Conservation (phyloP, 768 basidiomycete species). For the Favolaschia claudopus region DNA sequence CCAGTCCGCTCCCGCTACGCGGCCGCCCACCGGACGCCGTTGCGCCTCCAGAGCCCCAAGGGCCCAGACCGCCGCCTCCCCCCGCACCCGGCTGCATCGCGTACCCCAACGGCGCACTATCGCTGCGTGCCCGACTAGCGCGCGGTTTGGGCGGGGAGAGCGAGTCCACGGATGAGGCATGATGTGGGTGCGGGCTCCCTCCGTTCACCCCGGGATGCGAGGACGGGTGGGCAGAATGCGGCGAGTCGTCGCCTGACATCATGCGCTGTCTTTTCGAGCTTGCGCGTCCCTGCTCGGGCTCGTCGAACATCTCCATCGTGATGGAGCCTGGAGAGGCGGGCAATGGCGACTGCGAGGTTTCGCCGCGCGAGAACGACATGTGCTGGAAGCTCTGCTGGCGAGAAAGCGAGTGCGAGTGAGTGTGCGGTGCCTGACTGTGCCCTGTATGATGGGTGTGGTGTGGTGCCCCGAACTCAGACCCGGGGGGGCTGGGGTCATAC, state of each 20-base stretch:
- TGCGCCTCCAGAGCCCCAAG: slow-evolving; percentile 34
- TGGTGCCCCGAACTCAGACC: slow-evolving; percentile 42
- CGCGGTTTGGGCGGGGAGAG: slow-evolving; percentile 41
- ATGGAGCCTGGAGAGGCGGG: slow-evolving; percentile 51
- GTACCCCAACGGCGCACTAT: slow-evolving; percentile 73
- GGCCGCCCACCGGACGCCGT: slow-evolving; percentile 43
- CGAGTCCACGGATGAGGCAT: slow-evolving; percentile 34
- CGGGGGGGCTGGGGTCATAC: slow-evolving; percentile 49
- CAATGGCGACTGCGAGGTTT: slow-evolving; percentile 44
- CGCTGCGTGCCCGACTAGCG: slow-evolving; percentile 66
- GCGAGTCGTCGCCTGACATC: slow-evolving; percentile 46
- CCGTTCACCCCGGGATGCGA: slow-evolving; percentile 28
- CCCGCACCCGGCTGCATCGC: slow-evolving; percentile 29
- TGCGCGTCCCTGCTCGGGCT: slow-evolving; percentile 37
- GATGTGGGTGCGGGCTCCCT: slow-evolving; percentile 29
- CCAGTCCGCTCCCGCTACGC: slow-evolving; percentile 60
- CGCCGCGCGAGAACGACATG: slow-evolving; percentile 46
- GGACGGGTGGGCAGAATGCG: slow-evolving; percentile 4
- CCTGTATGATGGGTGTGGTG: slow-evolving; percentile 22
- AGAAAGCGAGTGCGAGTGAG: slow-evolving; percentile 55
- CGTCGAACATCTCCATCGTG: slow-evolving; percentile 56
- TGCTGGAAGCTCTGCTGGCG: slow-evolving; percentile 71
- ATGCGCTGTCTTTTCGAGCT: slow-evolving; percentile 60
- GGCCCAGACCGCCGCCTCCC: slow-evolving; percentile 33
- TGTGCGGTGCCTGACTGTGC: slow-evolving; percentile 41